A percentile compares a stretch with the other conserved stretches of the same genome.
phyloP scores from a whole-genome alignment of 2,329 filamentous ascomycete genomes.

The Helotiales sp. region DNA sequence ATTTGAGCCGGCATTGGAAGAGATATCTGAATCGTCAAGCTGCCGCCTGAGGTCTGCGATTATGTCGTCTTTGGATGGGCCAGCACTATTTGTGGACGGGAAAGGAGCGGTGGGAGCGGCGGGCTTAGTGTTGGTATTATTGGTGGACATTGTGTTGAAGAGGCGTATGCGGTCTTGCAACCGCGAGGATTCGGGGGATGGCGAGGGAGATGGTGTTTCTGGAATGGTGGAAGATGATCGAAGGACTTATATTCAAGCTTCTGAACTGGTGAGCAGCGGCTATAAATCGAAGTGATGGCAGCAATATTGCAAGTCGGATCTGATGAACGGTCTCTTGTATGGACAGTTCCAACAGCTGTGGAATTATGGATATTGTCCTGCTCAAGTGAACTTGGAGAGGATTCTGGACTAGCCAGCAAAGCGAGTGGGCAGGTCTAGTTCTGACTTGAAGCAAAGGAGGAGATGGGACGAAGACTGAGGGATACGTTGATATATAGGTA shows the following conservation, averaged over 20 bases:
- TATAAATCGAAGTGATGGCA: background rate
- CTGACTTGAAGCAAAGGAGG: background rate
- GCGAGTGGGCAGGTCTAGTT: background rate
- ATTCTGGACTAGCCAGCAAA: background rate
- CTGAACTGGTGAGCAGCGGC: background rate
- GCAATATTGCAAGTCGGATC: background rate
- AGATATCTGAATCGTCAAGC: conserved; percentile 18
- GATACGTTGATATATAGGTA: background rate
- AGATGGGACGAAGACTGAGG: background rate
- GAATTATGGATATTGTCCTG: background rate
- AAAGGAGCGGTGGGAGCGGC: background rate
- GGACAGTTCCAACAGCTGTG: background rate
- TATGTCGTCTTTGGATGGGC: conserved; percentile 6
- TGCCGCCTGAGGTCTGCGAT: conserved; percentile 6
- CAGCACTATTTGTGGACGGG: background rate
- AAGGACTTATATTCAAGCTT: background rate
- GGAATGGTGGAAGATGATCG: background rate
- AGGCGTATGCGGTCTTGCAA: background rate
- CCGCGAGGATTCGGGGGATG: background rate
- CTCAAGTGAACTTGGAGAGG: background rate
- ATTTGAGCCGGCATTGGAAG: conserved; percentile 11
- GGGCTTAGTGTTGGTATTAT: conserved; percentile 1
- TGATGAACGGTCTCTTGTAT: background rate
- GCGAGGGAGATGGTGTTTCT: background rate
- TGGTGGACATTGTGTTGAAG: background rate